Evolutionary conservation across 2,329 filamentous ascomycete genomes (phyloP), one percentile per base, ranked within the genome.

Genomic region (Ophiostoma sp.): DNA sequence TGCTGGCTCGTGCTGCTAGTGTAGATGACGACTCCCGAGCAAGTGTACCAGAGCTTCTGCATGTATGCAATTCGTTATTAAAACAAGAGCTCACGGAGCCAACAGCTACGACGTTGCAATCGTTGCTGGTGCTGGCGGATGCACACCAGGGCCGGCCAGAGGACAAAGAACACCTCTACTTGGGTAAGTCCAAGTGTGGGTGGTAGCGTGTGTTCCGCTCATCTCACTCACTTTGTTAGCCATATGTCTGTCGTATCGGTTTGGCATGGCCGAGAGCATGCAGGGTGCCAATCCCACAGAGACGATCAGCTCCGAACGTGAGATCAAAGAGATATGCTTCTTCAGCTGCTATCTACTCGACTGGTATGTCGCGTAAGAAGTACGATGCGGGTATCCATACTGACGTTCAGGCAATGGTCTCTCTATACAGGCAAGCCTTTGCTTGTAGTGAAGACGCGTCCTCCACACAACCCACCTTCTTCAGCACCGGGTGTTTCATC

Each of bases 271-370:
- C 64, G 66, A 41, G 5, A 60, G 68, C 3, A 66, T 68, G 55
- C 44, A 49, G 4, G 64, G 67, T 3, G 7, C 47, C 11, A 55
- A 49, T 40, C 18, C 36, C 3, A 12, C 40, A 2, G 64, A 60
- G 1, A 55, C 64, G 1, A 60, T 49, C 4, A 66, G 27, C 42
- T 18, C 62, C 2, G 67, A 66, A 38, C 40, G 16, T 7, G 69
- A 70, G 44, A 66, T 68, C 14, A 65, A 65, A 16, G 64, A 70
- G 40, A 68, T 68, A 5, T 64, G 60, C 27, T 70, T 70, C 42
- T 67, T 67, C 67, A 58, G 67, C 6, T 69, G 69, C 52, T 69
- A 67, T 27, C 49, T 58, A 12, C 64, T 70, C 38, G 67, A 70
- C 67, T 65, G 67, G 52, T 64, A 66, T 27, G 12, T 44, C 3